Evolutionary conservation across 495 filamentous ascomycete species (phyloP).

Genomic region (Staphylotrichum tortipilum): DNA sequence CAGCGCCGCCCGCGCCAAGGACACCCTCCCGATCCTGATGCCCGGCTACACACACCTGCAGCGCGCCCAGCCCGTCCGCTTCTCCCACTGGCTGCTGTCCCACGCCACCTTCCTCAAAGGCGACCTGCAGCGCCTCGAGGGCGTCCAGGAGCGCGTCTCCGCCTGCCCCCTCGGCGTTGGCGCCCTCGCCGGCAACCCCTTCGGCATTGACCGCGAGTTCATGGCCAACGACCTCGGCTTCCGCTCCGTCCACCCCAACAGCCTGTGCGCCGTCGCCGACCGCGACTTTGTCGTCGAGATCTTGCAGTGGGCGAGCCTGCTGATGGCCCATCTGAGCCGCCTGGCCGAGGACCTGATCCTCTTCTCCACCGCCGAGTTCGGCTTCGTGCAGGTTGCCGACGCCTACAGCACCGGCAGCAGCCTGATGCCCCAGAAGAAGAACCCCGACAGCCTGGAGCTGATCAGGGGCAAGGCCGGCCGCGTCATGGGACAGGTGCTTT

Average conservation of each 20-base stretch:
- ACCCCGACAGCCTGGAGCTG: conserved; percentile 76
- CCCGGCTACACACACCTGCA: conserved; percentile 87
- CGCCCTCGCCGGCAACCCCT: conserved; percentile 86
- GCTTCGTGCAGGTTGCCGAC: conserved; percentile 74
- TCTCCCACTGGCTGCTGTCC: conserved; percentile 78
- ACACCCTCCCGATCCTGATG: conserved; percentile 55
- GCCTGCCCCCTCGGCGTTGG: conserved; percentile 72
- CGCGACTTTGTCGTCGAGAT: conserved; percentile 86
- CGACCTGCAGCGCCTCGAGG: conserved; percentile 72
- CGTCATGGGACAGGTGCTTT: conserved; percentile 72
- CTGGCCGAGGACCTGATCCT: conserved; percentile 89
- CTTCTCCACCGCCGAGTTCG: conserved; percentile 75
- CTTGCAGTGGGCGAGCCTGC: conserved; percentile 77
- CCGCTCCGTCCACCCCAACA: conserved; percentile 72
- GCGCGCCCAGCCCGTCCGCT: conserved; percentile 81
- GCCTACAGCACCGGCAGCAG: conserved; percentile 78
- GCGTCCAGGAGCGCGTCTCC: conserved; percentile 69
- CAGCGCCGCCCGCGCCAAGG: conserved; percentile 64
- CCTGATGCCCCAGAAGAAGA: conserved; percentile 86
- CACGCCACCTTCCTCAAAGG: conserved; percentile 67
- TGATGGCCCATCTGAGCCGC: conserved; percentile 81
- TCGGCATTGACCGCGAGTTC: conserved; percentile 77
- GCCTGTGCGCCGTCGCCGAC: conserved; percentile 73
- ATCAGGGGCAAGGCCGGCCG: conserved; percentile 80
- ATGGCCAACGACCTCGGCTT: conserved; percentile 89